Base-by-base conservation (phyloP, 768 basidiomycete genomes). In the Rhizopogon salebrosus region DNA sequence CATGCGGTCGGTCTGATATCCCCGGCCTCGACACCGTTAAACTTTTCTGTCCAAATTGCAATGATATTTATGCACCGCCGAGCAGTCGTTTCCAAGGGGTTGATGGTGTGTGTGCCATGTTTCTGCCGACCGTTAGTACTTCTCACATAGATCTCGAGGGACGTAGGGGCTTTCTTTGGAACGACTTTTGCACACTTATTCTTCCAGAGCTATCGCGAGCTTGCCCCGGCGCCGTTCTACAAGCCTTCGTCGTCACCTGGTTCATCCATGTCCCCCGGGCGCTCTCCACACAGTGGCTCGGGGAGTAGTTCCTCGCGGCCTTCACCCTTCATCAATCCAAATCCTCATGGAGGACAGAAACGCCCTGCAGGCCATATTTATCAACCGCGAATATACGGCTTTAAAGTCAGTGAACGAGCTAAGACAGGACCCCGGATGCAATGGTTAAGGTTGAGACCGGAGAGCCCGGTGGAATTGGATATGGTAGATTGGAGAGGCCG, bases 171-270 rank as follows among this genome's bases (percentile, higher is more conserved):
- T 10, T 99, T 98, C 75, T 99, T 99, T 74, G 97, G 97, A 20
- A 98, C 95, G 0, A 98, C 95, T n/a, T 99, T 99, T 69, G 79
- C 95, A 1, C 94, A 98, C 63, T 78, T 99, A 23, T 95, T 98
- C 74, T 98, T 98, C 80, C 94, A 98, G 66, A 94, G 90, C 57
- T 98, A 95, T 73, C 89, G 91, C 23, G 93, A 95, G 66, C 80
- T 95, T n/a, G 84, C 92, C 8, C 90, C 95, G 0, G 91, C 92
- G 23, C 92, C 95, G 2, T 98, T 93, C 73, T 94, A 83, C 82
- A 90, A 88, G 58, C 79, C 83, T n/a, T 74, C 78, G 11, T 70
- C 80, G 2, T 78, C 80, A 13, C 75, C 78, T 0, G 65, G 68
- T 41, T 70, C 75, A 14, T 70, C 78, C 6, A 75, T 81, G 5